These are phyloP conservation scores for Capronia coronata DNA, from an alignment of 2,329 filamentous ascomycete species.

Conservation along the genomic window DNA sequence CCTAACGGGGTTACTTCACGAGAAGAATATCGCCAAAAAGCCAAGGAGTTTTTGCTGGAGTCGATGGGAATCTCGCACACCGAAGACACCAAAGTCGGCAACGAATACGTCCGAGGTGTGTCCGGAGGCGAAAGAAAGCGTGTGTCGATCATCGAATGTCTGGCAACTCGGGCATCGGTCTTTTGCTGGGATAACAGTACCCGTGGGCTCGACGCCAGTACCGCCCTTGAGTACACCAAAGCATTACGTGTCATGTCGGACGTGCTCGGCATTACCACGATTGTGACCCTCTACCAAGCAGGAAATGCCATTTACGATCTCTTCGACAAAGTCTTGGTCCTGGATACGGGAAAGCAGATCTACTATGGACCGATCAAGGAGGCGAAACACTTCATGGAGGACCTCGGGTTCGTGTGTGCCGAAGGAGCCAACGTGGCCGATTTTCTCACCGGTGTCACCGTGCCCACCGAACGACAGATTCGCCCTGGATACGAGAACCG, in stretches of 20 bases:
- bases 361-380: slow-evolving; percentile 57
- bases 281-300: slow-evolving; percentile 63
- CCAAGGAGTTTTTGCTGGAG: slow-evolving; percentile 51
- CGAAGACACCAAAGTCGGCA: slow-evolving; percentile 59
- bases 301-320: slow-evolving; percentile 63
- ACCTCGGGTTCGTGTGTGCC: slow-evolving; percentile 56
- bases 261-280: slow-evolving; percentile 52
- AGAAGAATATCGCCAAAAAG: slow-evolving; percentile 44
- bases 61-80: slow-evolving; percentile 56
- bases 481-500: slow-evolving; percentile 38
- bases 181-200: slow-evolving; percentile 64
- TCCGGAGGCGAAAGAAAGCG: slow-evolving; percentile 64
- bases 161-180: slow-evolving; percentile 54
- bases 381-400: slow-evolving; percentile 59
- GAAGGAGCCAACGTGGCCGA: slow-evolving; percentile 60
- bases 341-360: slow-evolving; percentile 60
- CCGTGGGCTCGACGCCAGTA: slow-evolving; percentile 59
- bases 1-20: slow-evolving; percentile 36
- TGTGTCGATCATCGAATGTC: slow-evolving; percentile 60
- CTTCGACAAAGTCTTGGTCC: slow-evolving; percentile 64
- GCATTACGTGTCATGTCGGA: slow-evolving; percentile 60
- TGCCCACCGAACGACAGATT: slow-evolving; percentile 46
- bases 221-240: slow-evolving; percentile 55
- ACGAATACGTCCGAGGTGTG: slow-evolving; percentile 60
- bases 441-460: slow-evolving; percentile 59